phyloP scores from a whole-genome alignment of 2,329 filamentous ascomycete genomes.

The Acephala macrosclerotiorum region DNA sequence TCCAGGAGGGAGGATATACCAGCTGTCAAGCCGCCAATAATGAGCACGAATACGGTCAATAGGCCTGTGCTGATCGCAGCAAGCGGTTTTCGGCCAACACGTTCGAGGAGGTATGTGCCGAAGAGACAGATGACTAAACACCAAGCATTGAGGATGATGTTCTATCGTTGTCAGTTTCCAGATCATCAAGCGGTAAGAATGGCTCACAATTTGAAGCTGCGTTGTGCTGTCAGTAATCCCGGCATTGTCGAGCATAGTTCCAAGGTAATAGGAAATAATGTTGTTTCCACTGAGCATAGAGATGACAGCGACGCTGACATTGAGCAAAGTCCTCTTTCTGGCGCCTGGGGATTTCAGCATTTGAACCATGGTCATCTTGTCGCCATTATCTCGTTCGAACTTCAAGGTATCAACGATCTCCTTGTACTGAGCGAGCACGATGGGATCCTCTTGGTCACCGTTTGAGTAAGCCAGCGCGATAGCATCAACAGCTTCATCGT shows the following conservation, averaged over 20 bases:
- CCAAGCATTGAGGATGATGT: slow-evolving; percentile 58
- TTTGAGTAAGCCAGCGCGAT: slow-evolving; percentile 61
- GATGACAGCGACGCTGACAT: slow-evolving; percentile 54
- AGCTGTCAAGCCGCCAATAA: slow-evolving; percentile 62
- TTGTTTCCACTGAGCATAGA: slow-evolving; percentile 51
- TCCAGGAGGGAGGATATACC: too few species aligned
- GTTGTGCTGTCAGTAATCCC: slow-evolving; percentile 9
- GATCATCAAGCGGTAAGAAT: slow-evolving; percentile 25
- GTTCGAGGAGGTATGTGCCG: slow-evolving; percentile 52
- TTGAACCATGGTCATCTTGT: slow-evolving; percentile 46
- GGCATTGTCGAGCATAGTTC: slow-evolving; percentile 9
- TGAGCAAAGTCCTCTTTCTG: slow-evolving; percentile 57
- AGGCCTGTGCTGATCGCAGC: slow-evolving; percentile 49
- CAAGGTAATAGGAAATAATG: slow-evolving; percentile 8
- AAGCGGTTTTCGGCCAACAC: slow-evolving; percentile 53
- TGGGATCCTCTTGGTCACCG: slow-evolving; percentile 54
- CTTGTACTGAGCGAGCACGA: slow-evolving; percentile 52
- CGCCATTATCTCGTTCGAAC: slow-evolving; percentile 52
- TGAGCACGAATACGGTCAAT: slow-evolving; percentile 54
- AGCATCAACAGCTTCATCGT: slow-evolving; percentile 53
- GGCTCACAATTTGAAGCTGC: slow-evolving; percentile 6
- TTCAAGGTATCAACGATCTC: slow-evolving; percentile 53
- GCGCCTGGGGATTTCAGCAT: slow-evolving; percentile 57
- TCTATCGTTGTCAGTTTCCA: slow-evolving; percentile 38
- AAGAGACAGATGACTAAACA: slow-evolving; percentile 51